Evolutionary conservation across 1,139 yeast species (phyloP).

Genomic region (Lodderomyces jiufengensis): DNA sequence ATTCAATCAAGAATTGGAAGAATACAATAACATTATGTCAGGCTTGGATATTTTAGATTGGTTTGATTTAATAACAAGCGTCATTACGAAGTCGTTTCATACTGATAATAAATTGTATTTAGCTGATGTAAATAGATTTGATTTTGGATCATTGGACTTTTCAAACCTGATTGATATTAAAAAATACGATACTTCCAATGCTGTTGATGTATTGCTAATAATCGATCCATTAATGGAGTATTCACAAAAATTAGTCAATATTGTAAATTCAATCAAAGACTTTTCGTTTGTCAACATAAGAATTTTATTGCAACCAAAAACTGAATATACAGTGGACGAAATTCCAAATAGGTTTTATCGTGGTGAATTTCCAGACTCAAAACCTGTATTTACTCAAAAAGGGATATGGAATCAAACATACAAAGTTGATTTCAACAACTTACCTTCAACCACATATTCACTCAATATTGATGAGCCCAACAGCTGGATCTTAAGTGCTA

Average conservation of each 20-base stretch:
- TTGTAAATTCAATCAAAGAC: conserved; percentile 43
- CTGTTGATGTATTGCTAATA: conserved; percentile 53
- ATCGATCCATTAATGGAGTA: conserved; percentile 70
- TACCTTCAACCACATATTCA: conserved; percentile 53
- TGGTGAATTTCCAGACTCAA: conserved; percentile 35
- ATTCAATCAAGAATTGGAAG: conserved; percentile 21
- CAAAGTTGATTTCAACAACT: conserved; percentile 16
- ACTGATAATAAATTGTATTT: conserved; percentile 32
- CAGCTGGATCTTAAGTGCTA: conserved; percentile 56
- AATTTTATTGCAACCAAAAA: conserved; percentile 58
- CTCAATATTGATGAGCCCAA: conserved; percentile 61
- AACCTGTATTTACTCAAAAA: conserved; percentile 36
- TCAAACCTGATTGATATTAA: conserved; percentile 30
- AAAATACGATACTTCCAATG: conserved; percentile 18
- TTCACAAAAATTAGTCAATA: conserved; percentile 59
- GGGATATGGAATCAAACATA: conserved; percentile 26
- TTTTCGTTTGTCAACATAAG: conserved; percentile 47
- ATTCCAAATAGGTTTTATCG: conserved; percentile 58
- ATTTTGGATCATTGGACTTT: conserved; percentile 36
- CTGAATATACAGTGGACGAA: conserved; percentile 23
- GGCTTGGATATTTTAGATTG: conserved; percentile 29
- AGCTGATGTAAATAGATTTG: conserved; percentile 42
- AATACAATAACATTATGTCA: conserved; percentile 17
- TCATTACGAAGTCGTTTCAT: conserved; percentile 45
- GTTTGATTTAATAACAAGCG: conserved; percentile 45